Evolutionary conservation across 2,329 filamentous ascomycete genomes (phyloP).

Genomic region (Hymenoscyphus fraxineus): DNA sequence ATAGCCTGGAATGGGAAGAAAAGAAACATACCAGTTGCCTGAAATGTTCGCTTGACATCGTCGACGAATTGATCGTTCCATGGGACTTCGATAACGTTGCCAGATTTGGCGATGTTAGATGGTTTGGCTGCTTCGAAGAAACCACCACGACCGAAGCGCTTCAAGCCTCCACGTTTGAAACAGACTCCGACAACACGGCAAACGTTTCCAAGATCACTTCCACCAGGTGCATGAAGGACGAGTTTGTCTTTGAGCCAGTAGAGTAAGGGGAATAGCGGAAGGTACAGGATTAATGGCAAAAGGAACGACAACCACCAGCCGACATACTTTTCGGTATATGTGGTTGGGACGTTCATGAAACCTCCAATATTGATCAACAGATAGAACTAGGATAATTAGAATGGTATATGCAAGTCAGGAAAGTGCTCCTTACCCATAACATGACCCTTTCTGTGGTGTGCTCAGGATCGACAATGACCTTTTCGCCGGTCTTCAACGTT

Average conservation of each 20-base stretch:
- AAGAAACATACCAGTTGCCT: slow-evolving; percentile 65
- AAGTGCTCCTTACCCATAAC: slow-evolving; percentile 20
- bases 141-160: slow-evolving; percentile 32
- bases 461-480: slow-evolving; percentile 57
- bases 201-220: slow-evolving; percentile 45
- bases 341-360: slow-evolving; percentile 41
- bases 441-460: slow-evolving; percentile 48
- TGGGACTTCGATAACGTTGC: slow-evolving; percentile 66
- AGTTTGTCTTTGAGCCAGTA: slow-evolving; percentile 40
- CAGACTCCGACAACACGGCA: slow-evolving; percentile 41
- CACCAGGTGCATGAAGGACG: slow-evolving; percentile 43
- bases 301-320: slow-evolving; percentile 47
- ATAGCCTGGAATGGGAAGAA: slow-evolving; percentile 45
- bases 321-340: slow-evolving; percentile 44
- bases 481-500: slow-evolving; percentile 51
- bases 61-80: slow-evolving; percentile 81
- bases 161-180: slow-evolving; percentile 55
- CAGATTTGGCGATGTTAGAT: slow-evolving; percentile 50
- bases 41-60: slow-evolving; percentile 66
- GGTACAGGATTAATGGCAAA: slow-evolving; percentile 56
- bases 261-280: slow-evolving; percentile 52
- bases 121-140: slow-evolving; percentile 70
- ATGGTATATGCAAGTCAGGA: background rate
- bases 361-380: slow-evolving; percentile 67
- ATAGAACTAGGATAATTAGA: slow-evolving; percentile 48